Evolutionary conservation across 1,284 basidiomycete species (phyloP), one percentile per base, ranked within the genome.

Genomic region (Ustilago cynodontis): DNA sequence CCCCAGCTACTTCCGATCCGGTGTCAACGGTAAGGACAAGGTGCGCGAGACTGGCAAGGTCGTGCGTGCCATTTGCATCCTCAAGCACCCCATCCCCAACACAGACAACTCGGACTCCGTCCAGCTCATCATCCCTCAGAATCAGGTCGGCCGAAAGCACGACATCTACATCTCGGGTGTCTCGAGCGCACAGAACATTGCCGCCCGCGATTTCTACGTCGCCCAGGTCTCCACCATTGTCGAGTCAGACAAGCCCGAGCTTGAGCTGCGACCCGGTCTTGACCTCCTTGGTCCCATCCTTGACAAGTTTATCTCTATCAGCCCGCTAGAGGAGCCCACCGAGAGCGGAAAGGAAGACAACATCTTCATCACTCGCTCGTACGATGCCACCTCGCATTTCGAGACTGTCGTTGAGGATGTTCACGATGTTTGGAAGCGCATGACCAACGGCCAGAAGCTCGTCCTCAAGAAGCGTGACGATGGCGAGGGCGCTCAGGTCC

Each of bases 151-250:
- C 78, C 89, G 97, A 80, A 92, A 93, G 88, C 94, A 99, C 86
- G 96, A 99, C 88, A 99, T 99, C 86, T 99, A 99, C 89, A 93
- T 99, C 83, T 95, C 97, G 9, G 93, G 93, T 88, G 95, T 99
- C 53, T 99, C 96, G 2, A 91, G 93, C 35, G 94, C 95, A 16
- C 97, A 99, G 88, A 98, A 98, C 83, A 95, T 99, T 77, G 96
- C 94, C 79, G 93, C 96, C 7, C 93, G 94, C 87, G 94, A 95
- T 85, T 88, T 98, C 75, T 95, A 95, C 87, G 91, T 99, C 79
- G 97, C 95, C 33, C 98, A 98, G 80, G 97, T 99, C 77, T 98
- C 95, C 78, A 99, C 97, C 33, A 93, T 99, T 80, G 96, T 99
- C 59, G 97, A 99, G 89, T 98, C 96, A 1, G 90, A 91, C 85